These are phyloP conservation scores for Amyloporia xantha DNA, from an alignment of 768 basidiomycete species.

Conservation along the genomic window DNA sequence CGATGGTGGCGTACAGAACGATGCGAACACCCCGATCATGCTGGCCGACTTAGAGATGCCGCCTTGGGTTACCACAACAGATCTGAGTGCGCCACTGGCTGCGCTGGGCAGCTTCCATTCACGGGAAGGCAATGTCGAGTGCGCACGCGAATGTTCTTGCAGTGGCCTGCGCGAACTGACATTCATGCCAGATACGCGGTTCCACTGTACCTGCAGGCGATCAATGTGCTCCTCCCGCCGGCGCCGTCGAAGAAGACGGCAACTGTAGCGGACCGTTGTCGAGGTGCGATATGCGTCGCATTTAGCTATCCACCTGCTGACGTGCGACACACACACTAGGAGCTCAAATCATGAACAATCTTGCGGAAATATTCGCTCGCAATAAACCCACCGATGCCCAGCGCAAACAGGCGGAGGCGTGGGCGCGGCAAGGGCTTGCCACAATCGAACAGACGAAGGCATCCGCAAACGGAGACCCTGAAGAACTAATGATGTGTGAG, in stretches of 20 bases:
- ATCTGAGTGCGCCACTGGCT: slow-evolving; percentile 64
- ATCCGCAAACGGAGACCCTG: slow-evolving; percentile 8
- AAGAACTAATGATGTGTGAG: slow-evolving; percentile 37
- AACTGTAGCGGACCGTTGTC: slow-evolving; percentile 45
- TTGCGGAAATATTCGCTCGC: slow-evolving; percentile 37
- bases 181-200: slow-evolving; percentile 45
- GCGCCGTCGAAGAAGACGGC: slow-evolving; percentile 19
- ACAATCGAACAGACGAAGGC: slow-evolving; percentile 25
- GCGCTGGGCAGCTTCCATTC: slow-evolving; percentile 60
- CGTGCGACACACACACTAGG: no score
- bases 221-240: slow-evolving; percentile 51
- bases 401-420: slow-evolving; percentile 46
- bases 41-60: slow-evolving; percentile 49
- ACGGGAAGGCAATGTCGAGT: slow-evolving; percentile 50
- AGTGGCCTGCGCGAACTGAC: not conserved
- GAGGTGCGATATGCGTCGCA: slow-evolving; percentile 34
- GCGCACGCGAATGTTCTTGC: slow-evolving; percentile 17
- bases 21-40: slow-evolving; percentile 9
- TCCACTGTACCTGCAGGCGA: slow-evolving; percentile 59
- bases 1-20: slow-evolving; percentile 10
- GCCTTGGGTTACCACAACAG: slow-evolving; percentile 49
- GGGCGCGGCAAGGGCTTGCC: slow-evolving; percentile 47
- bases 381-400: slow-evolving; percentile 29
- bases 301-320: not conserved
- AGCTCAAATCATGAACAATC: slow-evolving; percentile 43